A percentile compares a stretch with the other conserved stretches of the same genome.
phyloP scores from a whole-genome alignment of 257 asterid genomes.

The Verbascum thapsus region DNA sequence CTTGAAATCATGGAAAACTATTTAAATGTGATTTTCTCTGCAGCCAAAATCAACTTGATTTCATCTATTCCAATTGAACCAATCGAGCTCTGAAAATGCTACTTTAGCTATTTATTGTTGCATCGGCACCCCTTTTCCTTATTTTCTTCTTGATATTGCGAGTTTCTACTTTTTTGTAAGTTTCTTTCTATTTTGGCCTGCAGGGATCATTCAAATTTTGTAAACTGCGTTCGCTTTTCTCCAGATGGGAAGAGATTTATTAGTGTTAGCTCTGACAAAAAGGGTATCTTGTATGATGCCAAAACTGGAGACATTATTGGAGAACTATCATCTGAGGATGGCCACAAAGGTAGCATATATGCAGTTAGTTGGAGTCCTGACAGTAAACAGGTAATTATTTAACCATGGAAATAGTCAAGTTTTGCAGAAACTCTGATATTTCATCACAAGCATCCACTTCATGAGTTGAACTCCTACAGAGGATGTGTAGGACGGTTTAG shows the following conservation, averaged over 20 bases:
- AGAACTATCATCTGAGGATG: slow-evolving; percentile 82
- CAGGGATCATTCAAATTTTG: slow-evolving; percentile 96
- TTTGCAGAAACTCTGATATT: slow-evolving; percentile 4
- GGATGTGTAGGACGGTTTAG: slow-evolving; percentile 1
- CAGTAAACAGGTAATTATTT: slow-evolving; percentile 65
- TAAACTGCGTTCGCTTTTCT: slow-evolving; percentile 89
- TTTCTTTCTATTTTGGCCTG: slow-evolving; percentile 34
- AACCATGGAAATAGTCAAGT: neutral
- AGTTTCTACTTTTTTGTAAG: neutral
- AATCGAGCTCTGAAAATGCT: neutral
- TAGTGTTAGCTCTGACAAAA: slow-evolving; percentile 94
- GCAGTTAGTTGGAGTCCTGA: slow-evolving; percentile 95
- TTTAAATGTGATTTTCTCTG: slow-evolving; percentile 9
- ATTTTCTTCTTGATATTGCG: neutral
- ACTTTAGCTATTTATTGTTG: neutral
- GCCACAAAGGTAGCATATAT: slow-evolving; percentile 88
- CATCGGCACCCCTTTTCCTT: neutral
- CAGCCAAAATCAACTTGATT: neutral
- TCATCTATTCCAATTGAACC: neutral
- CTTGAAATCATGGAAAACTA: slow-evolving; percentile 4
- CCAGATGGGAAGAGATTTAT: slow-evolving; percentile 85
- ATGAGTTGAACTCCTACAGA: neutral
- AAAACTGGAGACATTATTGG: slow-evolving; percentile 81
- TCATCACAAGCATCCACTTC: neutral
- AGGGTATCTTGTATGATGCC: slow-evolving; percentile 85